Conservation (phyloP, 352 stramenopile genomes). For the Pythium brachiatum region DNA sequence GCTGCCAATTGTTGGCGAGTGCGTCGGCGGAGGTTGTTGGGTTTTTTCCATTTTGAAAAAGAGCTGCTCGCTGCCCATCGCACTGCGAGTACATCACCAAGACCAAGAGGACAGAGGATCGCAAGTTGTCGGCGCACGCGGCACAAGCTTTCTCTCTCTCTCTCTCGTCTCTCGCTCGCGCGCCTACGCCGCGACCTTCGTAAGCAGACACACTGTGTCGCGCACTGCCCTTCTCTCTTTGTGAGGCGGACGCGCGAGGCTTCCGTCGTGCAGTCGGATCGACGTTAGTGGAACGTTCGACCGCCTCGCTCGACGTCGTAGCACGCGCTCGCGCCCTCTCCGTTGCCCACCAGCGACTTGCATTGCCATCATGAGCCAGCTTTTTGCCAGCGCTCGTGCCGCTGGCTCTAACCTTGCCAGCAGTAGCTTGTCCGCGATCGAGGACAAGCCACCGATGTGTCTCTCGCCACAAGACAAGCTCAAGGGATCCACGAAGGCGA, state of each 20-base stretch:
- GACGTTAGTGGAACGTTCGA: slow-evolving; percentile 22
- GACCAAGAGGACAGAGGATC: too few relatives aligned
- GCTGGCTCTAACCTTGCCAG: not conserved
- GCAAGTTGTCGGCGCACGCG: too few relatives aligned
- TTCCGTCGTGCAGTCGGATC: slow-evolving; percentile 19
- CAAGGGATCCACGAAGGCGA: slow-evolving; percentile 28
- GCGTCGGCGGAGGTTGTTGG: too few relatives aligned
- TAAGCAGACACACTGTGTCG: slow-evolving; percentile 4
- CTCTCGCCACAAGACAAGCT: slow-evolving; percentile 71
- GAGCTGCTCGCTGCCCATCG: too few relatives aligned
- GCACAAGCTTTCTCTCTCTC: too few relatives aligned
- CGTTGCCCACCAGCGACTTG: not conserved
- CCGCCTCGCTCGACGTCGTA: slow-evolving; percentile 16
- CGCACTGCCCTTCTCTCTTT: not conserved
- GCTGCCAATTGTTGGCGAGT: too few relatives aligned
- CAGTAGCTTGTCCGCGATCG: slow-evolving; percentile 32
- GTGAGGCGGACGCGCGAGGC: slow-evolving; percentile 12
- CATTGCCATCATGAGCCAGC: slow-evolving; percentile 8
- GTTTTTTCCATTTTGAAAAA: too few relatives aligned
- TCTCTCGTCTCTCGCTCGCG: too few relatives aligned
- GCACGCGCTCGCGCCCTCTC: slow-evolving; percentile 10
- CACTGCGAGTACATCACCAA: too few relatives aligned
- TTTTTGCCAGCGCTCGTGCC: not conserved
- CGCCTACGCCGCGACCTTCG: too few relatives aligned
- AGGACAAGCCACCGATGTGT: slow-evolving; percentile 60